Percentiles rank a stretch among this genome's conserved stretches.
These are phyloP conservation scores for Cryptomeria japonica DNA, from an alignment of 75 land plant species.

Conservation along the genomic window DNA sequence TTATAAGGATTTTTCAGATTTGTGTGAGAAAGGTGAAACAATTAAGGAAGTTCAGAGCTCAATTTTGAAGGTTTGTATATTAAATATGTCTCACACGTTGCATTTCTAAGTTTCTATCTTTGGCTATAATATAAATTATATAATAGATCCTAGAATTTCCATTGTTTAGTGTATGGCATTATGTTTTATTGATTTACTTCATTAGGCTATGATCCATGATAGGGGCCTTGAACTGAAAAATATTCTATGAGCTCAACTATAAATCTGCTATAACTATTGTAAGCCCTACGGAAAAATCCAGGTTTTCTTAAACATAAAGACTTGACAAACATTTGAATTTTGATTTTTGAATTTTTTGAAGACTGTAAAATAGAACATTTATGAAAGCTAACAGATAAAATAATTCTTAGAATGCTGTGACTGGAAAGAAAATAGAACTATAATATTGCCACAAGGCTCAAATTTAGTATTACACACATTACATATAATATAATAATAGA, in stretches of 20 bases:
- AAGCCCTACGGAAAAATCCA: neutral
- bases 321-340: neutral
- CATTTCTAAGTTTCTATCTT: neutral
- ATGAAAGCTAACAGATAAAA: neutral
- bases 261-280: neutral
- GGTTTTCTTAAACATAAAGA: neutral
- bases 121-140: neutral
- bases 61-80: conserved; percentile 51
- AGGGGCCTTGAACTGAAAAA: neutral
- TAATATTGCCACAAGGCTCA: neutral
- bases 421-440: neutral
- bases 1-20: conserved; percentile 50
- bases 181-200: neutral
- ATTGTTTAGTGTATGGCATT: neutral
- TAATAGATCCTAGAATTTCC: neutral
- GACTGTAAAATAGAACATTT: neutral
- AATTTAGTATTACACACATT: neutral
- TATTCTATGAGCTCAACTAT: neutral
- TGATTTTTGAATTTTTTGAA: too few relatives aligned
- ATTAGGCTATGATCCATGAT: neutral
- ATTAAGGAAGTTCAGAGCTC: conserved; percentile 73
- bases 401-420: neutral
- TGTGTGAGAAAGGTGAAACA: conserved; percentile 72
- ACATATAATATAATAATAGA: neutral
- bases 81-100: neutral